Evolutionary conservation across 768 basidiomycete species (phyloP).

Genomic region (Leccinellum albellum): DNA sequence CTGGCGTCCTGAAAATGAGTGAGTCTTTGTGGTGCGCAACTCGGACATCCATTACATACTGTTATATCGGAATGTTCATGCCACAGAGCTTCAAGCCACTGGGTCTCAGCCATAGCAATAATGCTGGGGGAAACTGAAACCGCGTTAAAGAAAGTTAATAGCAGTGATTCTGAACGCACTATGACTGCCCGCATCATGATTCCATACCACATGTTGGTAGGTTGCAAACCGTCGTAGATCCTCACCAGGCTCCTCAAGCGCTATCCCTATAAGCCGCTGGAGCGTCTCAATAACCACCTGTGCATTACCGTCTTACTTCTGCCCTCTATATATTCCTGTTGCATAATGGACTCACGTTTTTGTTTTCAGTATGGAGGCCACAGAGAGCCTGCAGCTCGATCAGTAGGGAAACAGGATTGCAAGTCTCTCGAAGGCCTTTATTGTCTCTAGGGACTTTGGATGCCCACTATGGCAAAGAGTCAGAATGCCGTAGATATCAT

Average conservation of each 20-base stretch:
- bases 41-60: slow-evolving; percentile 6
- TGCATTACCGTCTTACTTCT: background rate
- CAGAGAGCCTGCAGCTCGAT: slow-evolving; percentile 25
- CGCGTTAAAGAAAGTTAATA: background rate
- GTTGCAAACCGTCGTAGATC: slow-evolving; percentile 45
- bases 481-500: background rate
- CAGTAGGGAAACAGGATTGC: slow-evolving; percentile 23
- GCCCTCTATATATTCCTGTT: background rate
- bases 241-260: slow-evolving; percentile 31
- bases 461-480: slow-evolving; percentile 15
- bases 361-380: slow-evolving; percentile 6
- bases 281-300: slow-evolving; percentile 21
- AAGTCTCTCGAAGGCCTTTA: background rate
- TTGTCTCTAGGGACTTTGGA: slow-evolving; percentile 5
- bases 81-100: slow-evolving; percentile 57
- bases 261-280: slow-evolving; percentile 38
- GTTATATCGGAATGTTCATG: slow-evolving; percentile 6
- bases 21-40: background rate
- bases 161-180: slow-evolving; percentile 32
- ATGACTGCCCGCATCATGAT: slow-evolving; percentile 32
- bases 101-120: slow-evolving; percentile 35
- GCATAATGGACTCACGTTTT: slow-evolving; percentile 13
- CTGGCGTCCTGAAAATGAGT: slow-evolving; percentile 16
- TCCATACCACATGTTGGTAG: slow-evolving; percentile 61
- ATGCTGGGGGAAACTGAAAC: slow-evolving; percentile 32